These are phyloP conservation scores for Aspergillus bertholletiae DNA, from an alignment of 495 filamentous ascomycete species.

Conservation along the genomic window DNA sequence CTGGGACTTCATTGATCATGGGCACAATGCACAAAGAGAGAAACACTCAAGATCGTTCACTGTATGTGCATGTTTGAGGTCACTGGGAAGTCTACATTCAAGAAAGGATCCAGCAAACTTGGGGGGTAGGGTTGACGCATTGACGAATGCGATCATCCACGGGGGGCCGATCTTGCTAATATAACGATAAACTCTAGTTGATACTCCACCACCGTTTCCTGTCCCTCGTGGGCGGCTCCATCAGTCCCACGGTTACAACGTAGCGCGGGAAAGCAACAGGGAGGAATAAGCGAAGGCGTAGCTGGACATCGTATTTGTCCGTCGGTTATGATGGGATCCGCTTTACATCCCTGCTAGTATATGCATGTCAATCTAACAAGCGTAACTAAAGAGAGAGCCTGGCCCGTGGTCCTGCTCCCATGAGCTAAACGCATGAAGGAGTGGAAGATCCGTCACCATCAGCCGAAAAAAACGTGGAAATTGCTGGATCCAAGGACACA, in stretches of 20 bases:
- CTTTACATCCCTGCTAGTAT: not conserved
- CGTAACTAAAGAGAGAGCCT: not conserved
- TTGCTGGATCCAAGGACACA: not conserved
- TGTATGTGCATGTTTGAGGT: not conserved
- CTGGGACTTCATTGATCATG: slow-evolving; percentile 1
- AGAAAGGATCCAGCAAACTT: not conserved
- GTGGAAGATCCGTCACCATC: not conserved
- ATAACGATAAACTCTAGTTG: slow-evolving; percentile 2
- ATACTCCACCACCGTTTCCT: slow-evolving; percentile 5
- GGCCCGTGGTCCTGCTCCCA: not conserved
- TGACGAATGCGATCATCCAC: slow-evolving; percentile 2
- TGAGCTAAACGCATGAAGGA: not conserved
- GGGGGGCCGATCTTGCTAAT: not conserved
- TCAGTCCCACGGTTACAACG: not conserved
- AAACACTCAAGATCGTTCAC: not conserved
- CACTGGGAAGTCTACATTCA: not conserved
- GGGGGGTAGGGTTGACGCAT: not conserved
- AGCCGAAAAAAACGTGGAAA: not conserved
- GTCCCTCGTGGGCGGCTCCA: slow-evolving; percentile 1
- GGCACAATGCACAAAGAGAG: not conserved
- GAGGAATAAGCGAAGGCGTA: slow-evolving; percentile 1
- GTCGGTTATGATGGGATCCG: not conserved
- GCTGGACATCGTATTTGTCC: not conserved
- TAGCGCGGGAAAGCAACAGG: not conserved
- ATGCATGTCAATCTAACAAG: slow-evolving; percentile 2